These are phyloP conservation scores for Botrytis sinoallii DNA, from an alignment of 2,329 filamentous ascomycete genomes.

Conservation along the genomic window DNA sequence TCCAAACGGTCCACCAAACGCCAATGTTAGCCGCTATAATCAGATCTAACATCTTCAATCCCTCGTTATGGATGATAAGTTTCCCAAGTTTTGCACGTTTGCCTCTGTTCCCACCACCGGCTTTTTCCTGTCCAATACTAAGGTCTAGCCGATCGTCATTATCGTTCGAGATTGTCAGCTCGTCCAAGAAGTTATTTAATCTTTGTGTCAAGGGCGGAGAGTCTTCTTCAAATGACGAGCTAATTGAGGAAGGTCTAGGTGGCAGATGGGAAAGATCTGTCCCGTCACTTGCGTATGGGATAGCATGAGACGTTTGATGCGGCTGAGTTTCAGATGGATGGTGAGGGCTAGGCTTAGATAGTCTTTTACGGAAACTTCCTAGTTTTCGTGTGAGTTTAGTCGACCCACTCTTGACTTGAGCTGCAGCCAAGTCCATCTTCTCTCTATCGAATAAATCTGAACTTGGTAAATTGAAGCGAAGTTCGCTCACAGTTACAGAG, in stretches of 20 bases:
- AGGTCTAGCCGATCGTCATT: constrained; percentile 59
- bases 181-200: constrained; percentile 8
- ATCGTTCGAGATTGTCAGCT: constrained; percentile 18
- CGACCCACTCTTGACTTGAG: constrained; percentile 13
- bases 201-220: background rate
- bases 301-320: constrained; percentile 28
- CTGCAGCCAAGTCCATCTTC: constrained; percentile 15
- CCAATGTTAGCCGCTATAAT: constrained; percentile 88
- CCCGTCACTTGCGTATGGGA: constrained; percentile 28
- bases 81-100: constrained; percentile 92
- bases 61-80: constrained; percentile 83
- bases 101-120: constrained; percentile 81
- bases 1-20: constrained; percentile 90
- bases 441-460: constrained; percentile 44
- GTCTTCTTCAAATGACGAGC: constrained; percentile 21
- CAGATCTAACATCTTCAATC: constrained; percentile 92
- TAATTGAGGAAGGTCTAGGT: constrained; percentile 27
- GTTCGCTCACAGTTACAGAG: constrained; percentile 62
- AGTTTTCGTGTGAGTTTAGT: constrained; percentile 20
- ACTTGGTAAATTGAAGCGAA: constrained; percentile 83
- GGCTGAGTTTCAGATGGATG: constrained; percentile 27
- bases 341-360: constrained; percentile 29
- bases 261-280: constrained; percentile 30
- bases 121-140: constrained; percentile 75
- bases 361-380: constrained; percentile 21